Evolutionary conservation across 2,329 filamentous ascomycete species (phyloP).

Genomic region (Sordariomycetes sp.): DNA sequence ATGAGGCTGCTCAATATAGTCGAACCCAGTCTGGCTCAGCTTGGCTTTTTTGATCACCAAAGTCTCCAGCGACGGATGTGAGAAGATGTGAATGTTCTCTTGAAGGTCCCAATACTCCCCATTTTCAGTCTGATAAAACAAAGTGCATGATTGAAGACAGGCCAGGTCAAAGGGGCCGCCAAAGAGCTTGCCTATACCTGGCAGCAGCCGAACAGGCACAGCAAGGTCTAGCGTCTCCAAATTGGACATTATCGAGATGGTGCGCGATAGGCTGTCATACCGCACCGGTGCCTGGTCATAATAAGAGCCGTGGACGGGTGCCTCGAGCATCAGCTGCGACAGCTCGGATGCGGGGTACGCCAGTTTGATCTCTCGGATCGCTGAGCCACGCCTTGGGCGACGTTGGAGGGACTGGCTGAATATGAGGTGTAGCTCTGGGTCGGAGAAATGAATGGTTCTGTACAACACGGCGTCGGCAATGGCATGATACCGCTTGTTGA

Average conservation of each 20-base stretch:
- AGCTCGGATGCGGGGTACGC: constrained; percentile 34
- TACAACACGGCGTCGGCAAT: constrained; percentile 38
- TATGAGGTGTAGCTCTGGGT: constrained; percentile 35
- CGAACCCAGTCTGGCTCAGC: constrained; percentile 36
- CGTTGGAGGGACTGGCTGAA: constrained; percentile 37
- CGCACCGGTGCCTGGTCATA: constrained; percentile 15
- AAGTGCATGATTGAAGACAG: constrained; percentile 33
- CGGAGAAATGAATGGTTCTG: constrained; percentile 34
- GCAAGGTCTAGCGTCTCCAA: constrained; percentile 35
- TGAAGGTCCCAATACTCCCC: constrained; percentile 39
- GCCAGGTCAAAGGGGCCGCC: constrained; percentile 41
- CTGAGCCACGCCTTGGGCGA: constrained; percentile 35
- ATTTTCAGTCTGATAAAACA: constrained; percentile 35
- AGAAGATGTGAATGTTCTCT: constrained; percentile 42
- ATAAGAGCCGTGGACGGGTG: constrained; percentile 21
- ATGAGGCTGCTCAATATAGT: constrained; percentile 36
- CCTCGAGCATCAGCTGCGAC: constrained; percentile 23
- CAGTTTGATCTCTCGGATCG: constrained; percentile 34
- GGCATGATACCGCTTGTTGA: constrained; percentile 31
- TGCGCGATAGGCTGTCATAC: constrained; percentile 33
- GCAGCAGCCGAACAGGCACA: constrained; percentile 31
- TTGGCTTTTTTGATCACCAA: constrained; percentile 34
- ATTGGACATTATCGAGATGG: constrained; percentile 40
- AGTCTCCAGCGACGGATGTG: constrained; percentile 36
- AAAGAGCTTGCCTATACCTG: constrained; percentile 38